Conservation (phyloP, 2,329 filamentous ascomycete species). For the Fonsecaea pedrosoi region DNA sequence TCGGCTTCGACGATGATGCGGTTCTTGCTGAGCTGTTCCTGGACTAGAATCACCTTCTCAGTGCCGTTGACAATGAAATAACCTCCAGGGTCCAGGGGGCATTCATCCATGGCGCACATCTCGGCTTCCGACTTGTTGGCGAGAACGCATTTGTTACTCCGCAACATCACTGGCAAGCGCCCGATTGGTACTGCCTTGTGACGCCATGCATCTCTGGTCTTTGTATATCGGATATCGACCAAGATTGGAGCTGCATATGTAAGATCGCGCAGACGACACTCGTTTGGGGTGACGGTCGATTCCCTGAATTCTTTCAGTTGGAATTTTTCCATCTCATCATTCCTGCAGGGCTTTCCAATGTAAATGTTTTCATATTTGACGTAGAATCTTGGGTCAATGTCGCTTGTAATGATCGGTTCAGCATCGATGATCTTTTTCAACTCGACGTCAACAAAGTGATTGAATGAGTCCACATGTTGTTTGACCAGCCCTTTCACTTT, state of each 20-base stretch:
- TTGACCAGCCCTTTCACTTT: slow-evolving; percentile 97
- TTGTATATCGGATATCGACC: slow-evolving; percentile 88
- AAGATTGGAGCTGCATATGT: slow-evolving; percentile 96
- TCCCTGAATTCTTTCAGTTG: slow-evolving; percentile 47
- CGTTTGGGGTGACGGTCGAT: slow-evolving; percentile 81
- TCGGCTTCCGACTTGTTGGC: slow-evolving; percentile 81
- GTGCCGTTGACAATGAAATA: slow-evolving; percentile 98
- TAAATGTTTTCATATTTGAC: slow-evolving; percentile 87
- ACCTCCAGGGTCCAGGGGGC: slow-evolving; percentile 91
- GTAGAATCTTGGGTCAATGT: slow-evolving; percentile 91
- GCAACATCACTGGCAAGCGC: slow-evolving; percentile 94
- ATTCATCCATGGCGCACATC: slow-evolving; percentile 94
- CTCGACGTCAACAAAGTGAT: slow-evolving; percentile 96
- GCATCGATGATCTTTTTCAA: slow-evolving; percentile 96
- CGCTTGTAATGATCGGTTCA: slow-evolving; percentile 85
- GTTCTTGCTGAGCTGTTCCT: slow-evolving; percentile 99
- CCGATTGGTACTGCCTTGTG: slow-evolving; percentile 80
- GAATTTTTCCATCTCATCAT: slow-evolving; percentile 74
- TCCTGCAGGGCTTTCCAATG: slow-evolving; percentile 79
- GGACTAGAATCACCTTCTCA: slow-evolving; percentile 97
- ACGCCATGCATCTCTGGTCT: slow-evolving; percentile 77
- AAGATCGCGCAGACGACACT: slow-evolving; percentile 94
- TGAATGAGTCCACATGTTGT: slow-evolving; percentile 98
- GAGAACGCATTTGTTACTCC: slow-evolving; percentile 90
- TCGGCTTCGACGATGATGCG: slow-evolving; percentile 95